Evolutionary conservation across 148 eudicot genomes (phyloP), one percentile per base, ranked within the genome.

Genomic region (Silene latifolia): DNA sequence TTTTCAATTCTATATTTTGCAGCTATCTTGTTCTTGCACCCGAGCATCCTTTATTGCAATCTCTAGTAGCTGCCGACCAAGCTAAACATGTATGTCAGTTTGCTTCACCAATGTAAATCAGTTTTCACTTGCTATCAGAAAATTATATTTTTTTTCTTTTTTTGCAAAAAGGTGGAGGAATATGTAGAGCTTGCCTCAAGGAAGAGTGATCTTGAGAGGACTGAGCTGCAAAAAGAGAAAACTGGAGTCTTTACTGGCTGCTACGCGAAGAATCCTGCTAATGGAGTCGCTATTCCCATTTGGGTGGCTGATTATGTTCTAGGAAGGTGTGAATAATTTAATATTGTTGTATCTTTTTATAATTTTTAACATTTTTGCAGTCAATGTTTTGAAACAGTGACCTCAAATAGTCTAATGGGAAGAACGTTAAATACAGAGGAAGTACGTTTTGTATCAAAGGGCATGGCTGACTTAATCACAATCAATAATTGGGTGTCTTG

Each of bases 291-390:
- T 62, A 85, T 92, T 66, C 96, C 98, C 60, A 89, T 92, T 81
- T 95, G 98, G 98, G 82, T 95, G 72, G 98, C 93, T 67, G 98
- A 95, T 82, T 92, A 95, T 85, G 98, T 95, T 76, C 83, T 95
- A 74, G 97, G 91, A 74, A 95, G 97, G 98, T 92, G 63, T 13
- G 83, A 64, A 67, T 19, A 59, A 14, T 46, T 39, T 48, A 62
- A 74, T 76, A 32, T 32, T 32, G 44, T 39, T 39, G 8, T 39
- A 39, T 39, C 44, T 39, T 39, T 39, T 39, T 7, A 39, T 39
- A 39, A 39, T 0, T 6, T 39, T 6, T 39, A 39, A 39, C 44
- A 39, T 39, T 39, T 39, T 39, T 39, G 44, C 8, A 8, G 44
- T 39, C 9, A 39, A 39, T 39, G 44, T 39, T 35, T 39, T 39